phyloP scores from a whole-genome alignment of 495 filamentous ascomycete species.

The Talaromyces stipitatus region DNA sequence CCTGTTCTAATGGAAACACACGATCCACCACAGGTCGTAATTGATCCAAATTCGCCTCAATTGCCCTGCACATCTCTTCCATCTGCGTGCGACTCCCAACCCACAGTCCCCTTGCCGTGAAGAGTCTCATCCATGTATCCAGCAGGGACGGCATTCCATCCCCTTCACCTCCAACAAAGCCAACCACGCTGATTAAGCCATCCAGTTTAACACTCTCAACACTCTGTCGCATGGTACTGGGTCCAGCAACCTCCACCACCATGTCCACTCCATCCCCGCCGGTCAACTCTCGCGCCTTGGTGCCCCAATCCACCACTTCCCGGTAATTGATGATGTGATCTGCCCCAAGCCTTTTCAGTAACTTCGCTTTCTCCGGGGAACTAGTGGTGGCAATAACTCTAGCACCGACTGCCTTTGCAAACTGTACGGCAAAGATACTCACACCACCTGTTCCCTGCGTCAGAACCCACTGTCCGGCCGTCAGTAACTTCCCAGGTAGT shows the following conservation, averaged over 20 bases:
- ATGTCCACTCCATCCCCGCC: conserved; percentile 47
- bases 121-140: conserved; percentile 36
- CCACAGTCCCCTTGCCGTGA: conserved; percentile 43
- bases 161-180: conserved; percentile 26
- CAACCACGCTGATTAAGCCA: conserved; percentile 35
- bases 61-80: conserved; percentile 49
- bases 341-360: conserved; percentile 26
- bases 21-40: conserved; percentile 43
- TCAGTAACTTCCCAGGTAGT: conserved; percentile 29
- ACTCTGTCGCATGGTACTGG: conserved; percentile 27
- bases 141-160: conserved; percentile 21
- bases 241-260: conserved; percentile 47
- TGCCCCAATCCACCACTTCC: conserved; percentile 52
- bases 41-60: conserved; percentile 47
- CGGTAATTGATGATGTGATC: conserved; percentile 52
- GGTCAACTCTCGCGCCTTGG: conserved; percentile 47
- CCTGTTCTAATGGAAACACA: conserved; percentile 16
- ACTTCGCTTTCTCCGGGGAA: conserved; percentile 20
- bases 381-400: conserved; percentile 34
- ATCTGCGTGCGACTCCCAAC: conserved; percentile 46
- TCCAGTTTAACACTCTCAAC: conserved; percentile 27
- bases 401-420: conserved; percentile 28
- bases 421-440: conserved; percentile 45
- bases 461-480: conserved; percentile 50
- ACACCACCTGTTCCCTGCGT: conserved; percentile 63